Evolutionary conservation across 768 basidiomycete genomes (phyloP).

Genomic region (Crepidotus variabilis): DNA sequence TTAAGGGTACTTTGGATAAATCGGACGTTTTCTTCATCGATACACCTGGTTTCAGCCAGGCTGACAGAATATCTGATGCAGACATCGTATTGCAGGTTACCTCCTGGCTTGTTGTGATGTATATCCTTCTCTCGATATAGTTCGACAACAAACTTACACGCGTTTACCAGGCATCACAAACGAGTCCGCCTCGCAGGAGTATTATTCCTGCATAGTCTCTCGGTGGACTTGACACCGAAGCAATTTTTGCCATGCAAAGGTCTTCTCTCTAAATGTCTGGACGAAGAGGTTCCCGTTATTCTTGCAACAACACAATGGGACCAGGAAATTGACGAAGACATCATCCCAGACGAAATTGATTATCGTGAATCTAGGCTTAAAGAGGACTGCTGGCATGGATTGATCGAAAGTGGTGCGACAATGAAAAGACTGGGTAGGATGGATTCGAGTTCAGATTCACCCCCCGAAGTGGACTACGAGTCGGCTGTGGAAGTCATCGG

Average conservation of each 20-base stretch:
- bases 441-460: not conserved
- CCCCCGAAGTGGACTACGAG: not conserved
- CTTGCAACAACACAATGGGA: not conserved
- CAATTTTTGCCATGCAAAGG: not conserved
- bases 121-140: not conserved
- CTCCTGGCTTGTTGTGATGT: not conserved
- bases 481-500: not conserved
- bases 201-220: not conserved
- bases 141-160: not conserved
- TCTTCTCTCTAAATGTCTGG: not conserved
- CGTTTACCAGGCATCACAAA: not conserved
- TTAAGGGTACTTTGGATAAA: not conserved
- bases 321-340: not conserved
- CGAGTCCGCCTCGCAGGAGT: not conserved
- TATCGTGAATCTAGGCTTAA: not conserved
- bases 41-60: not conserved
- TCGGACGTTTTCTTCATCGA: not conserved
- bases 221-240: not conserved
- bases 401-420: not conserved
- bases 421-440: not conserved
- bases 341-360: not conserved
- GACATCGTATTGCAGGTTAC: not conserved
- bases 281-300: not conserved
- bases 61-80: not conserved
- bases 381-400: not conserved